Evolutionary conservation across 2,329 filamentous ascomycete species (phyloP).

Genomic region (Talaromyces sp.): DNA sequence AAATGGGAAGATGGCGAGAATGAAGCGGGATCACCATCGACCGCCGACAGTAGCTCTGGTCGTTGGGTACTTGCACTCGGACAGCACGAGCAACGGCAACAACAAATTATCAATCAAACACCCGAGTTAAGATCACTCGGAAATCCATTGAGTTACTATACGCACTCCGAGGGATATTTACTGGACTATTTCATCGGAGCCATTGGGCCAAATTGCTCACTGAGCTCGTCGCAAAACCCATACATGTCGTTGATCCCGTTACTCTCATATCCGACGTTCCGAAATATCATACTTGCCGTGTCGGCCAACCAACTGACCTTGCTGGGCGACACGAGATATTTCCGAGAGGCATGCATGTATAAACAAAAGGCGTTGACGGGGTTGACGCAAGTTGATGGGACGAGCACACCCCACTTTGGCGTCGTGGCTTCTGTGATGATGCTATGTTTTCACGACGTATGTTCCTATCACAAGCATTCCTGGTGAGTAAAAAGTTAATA

Average conservation of each 20-base stretch:
- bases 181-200: constrained; percentile 30
- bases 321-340: constrained; percentile 25
- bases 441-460: constrained; percentile 34
- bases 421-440: constrained; percentile 32
- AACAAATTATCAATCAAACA: neutral
- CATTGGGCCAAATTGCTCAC: constrained; percentile 31
- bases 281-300: constrained; percentile 28
- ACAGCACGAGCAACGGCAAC: constrained; percentile 11
- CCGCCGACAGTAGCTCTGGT: constrained; percentile 13
- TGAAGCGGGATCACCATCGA: constrained; percentile 12
- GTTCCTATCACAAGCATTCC: neutral
- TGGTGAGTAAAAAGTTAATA: neutral
- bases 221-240: constrained; percentile 29
- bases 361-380: constrained; percentile 28
- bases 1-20: neutral
- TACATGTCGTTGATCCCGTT: constrained; percentile 27
- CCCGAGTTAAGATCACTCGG: constrained; percentile 5
- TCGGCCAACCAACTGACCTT: constrained; percentile 30
- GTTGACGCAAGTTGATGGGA: constrained; percentile 24
- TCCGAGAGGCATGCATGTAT: constrained; percentile 26
- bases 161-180: constrained; percentile 20
- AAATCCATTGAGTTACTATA: constrained; percentile 8
- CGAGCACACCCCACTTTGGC: constrained; percentile 22
- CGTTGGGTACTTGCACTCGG: constrained; percentile 5
- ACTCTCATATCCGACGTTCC: constrained; percentile 22